Percentiles rank a stretch among this genome's conserved stretches.
phyloP scores from a whole-genome alignment of 768 basidiomycete genomes.

The Leccinum arenicola region DNA sequence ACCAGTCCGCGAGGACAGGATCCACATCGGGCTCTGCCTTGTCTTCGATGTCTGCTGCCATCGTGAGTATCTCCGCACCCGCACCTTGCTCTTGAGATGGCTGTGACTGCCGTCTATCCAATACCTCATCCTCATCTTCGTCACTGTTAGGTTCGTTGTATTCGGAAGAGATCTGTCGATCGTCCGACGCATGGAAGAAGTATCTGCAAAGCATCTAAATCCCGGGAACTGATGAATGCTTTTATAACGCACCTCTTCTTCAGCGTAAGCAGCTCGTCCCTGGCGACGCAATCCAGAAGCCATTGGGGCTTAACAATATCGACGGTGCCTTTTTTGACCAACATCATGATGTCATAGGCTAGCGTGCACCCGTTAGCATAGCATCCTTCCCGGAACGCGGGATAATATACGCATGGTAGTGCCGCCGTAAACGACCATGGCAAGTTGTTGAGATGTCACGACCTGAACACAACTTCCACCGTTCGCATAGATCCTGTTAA shows the following conservation, averaged over 20 bases:
- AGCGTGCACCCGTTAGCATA: neutral
- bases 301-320: conserved; percentile 81
- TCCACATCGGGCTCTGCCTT: conserved; percentile 38
- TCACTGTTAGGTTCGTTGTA: conserved; percentile 44
- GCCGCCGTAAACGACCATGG: conserved; percentile 69
- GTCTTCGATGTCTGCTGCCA: conserved; percentile 6
- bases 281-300: conserved; percentile 75
- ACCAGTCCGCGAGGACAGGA: conserved; percentile 57
- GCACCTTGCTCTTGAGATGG: conserved; percentile 20
- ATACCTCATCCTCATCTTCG: conserved; percentile 19
- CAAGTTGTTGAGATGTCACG: conserved; percentile 48
- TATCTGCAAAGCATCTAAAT: conserved; percentile 44
- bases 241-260: conserved; percentile 53
- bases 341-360: conserved; percentile 71
- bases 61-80: neutral
- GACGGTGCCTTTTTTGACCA: conserved; percentile 66
- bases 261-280: conserved; percentile 55
- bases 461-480: conserved; percentile 68
- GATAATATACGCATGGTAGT: conserved; percentile 56
- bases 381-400: neutral
- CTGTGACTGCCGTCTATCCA: conserved; percentile 2
- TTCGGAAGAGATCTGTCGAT: conserved; percentile 47
- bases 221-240: neutral
- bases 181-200: conserved; percentile 70
- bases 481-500: conserved; percentile 60